Evolutionary conservation across 2,329 filamentous ascomycete species (phyloP).

Genomic region (Microcera coccophila): DNA sequence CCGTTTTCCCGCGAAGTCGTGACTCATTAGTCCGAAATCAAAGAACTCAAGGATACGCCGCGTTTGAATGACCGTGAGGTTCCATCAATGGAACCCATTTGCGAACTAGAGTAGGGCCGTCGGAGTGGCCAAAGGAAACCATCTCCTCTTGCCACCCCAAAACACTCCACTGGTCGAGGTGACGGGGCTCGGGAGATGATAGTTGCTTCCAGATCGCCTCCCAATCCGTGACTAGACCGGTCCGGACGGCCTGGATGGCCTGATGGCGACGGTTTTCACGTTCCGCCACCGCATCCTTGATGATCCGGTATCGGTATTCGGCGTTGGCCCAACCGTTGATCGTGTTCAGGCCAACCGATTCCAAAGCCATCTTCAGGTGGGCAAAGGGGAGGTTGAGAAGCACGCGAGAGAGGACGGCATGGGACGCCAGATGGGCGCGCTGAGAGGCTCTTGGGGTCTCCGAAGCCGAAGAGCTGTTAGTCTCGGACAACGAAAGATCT

Average conservation of each 20-base stretch:
- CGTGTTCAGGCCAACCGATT: slow-evolving; percentile 52
- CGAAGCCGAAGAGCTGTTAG: slow-evolving; percentile 23
- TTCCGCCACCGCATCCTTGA: slow-evolving; percentile 50
- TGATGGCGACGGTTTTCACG: slow-evolving; percentile 54
- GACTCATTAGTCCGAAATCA: slow-evolving; percentile 11
- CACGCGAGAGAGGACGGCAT: slow-evolving; percentile 58
- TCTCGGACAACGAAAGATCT: slow-evolving; percentile 49
- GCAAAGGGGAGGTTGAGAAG: slow-evolving; percentile 67
- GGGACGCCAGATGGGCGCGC: slow-evolving; percentile 32
- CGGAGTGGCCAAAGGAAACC: slow-evolving; percentile 34
- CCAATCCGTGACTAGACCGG: slow-evolving; percentile 34
- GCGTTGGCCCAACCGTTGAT: slow-evolving; percentile 48
- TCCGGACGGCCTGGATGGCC: slow-evolving; percentile 41
- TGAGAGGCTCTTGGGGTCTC: slow-evolving; percentile 29
- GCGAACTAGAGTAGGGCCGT: slow-evolving; percentile 42
- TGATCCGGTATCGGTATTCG: slow-evolving; percentile 45
- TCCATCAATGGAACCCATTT: slow-evolving; percentile 41
- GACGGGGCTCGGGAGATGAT: slow-evolving; percentile 36
- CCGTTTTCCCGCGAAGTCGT: slow-evolving; percentile 14
- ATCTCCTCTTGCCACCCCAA: slow-evolving; percentile 50
- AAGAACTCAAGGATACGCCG: slow-evolving; percentile 34
- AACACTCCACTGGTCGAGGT: slow-evolving; percentile 42
- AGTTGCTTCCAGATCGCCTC: slow-evolving; percentile 35
- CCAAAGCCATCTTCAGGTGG: slow-evolving; percentile 61
- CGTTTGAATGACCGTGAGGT: slow-evolving; percentile 16